These are phyloP conservation scores for Cystobasidium sp. DNA, from an alignment of 1,284 basidiomycete species.

Conservation along the genomic window DNA sequence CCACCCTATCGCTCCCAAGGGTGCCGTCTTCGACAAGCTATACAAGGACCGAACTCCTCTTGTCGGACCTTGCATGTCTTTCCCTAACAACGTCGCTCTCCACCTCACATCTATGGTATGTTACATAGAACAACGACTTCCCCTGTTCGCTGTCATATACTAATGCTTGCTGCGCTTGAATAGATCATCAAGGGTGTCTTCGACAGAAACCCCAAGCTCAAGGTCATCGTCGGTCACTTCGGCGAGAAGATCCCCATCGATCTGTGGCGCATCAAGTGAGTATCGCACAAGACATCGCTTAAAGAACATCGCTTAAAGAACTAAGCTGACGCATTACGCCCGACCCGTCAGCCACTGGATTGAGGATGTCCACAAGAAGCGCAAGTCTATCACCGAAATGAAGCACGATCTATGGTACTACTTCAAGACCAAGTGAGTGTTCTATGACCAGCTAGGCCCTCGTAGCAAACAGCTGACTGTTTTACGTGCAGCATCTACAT, in stretches of 20 bases:
- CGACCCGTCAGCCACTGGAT: constrained; percentile 52
- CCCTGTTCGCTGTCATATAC: neutral
- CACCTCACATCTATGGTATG: constrained; percentile 55
- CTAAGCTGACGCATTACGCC: neutral
- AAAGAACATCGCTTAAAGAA: no score
- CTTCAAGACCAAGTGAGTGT: constrained; percentile 37
- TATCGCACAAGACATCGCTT: no score
- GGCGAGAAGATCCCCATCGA: constrained; percentile 57
- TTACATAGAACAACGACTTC: neutral
- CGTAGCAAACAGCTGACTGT: constrained; percentile 45
- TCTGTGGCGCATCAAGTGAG: constrained; percentile 55
- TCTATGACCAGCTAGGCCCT: constrained; percentile 47
- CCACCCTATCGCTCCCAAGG: constrained; percentile 56
- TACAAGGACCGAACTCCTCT: constrained; percentile 55
- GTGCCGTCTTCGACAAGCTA: constrained; percentile 53
- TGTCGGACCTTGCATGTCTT: constrained; percentile 55
- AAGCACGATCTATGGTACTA: constrained; percentile 44
- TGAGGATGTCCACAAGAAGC: constrained; percentile 54
- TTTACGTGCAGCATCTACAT: constrained; percentile 53
- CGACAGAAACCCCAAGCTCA: constrained; percentile 57
- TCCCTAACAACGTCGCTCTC: constrained; percentile 56
- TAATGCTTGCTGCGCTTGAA: neutral
- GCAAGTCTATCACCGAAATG: constrained; percentile 50
- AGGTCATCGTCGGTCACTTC: constrained; percentile 57
- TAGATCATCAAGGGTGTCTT: constrained; percentile 56